phyloP scores from a whole-genome alignment of 2,329 filamentous ascomycete species.

The Daldinia sp. region DNA sequence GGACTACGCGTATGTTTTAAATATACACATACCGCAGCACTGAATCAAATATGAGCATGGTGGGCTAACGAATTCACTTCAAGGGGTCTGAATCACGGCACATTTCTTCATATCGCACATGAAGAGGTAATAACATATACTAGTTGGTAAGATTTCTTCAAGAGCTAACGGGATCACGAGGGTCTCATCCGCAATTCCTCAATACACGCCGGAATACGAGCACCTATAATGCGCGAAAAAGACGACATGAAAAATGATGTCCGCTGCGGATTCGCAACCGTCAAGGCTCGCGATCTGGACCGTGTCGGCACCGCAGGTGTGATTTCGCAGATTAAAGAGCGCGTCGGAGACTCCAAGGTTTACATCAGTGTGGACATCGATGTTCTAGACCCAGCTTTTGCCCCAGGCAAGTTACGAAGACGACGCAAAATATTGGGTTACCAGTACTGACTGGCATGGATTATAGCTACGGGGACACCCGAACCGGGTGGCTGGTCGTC shows the following conservation, averaged over 20 bases:
- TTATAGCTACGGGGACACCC: constrained; percentile 76
- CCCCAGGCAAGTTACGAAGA: constrained; percentile 62
- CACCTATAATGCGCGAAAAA: constrained; percentile 62
- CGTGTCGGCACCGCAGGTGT: constrained; percentile 74
- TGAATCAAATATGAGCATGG: neutral
- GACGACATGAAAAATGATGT: constrained; percentile 67
- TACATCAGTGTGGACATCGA: constrained; percentile 86
- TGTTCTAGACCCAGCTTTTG: constrained; percentile 77
- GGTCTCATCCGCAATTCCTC: constrained; percentile 69
- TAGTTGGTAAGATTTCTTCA: neutral
- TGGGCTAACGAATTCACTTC: neutral
- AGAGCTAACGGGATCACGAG: constrained; percentile 35
- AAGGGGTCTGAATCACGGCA: constrained; percentile 70
- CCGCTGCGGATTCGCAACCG: constrained; percentile 68
- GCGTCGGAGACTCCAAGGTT: constrained; percentile 64
- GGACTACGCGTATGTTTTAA: constrained; percentile 64
- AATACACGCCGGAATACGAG: constrained; percentile 72
- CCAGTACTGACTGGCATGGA: constrained; percentile 12
- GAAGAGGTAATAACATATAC: constrained; percentile 59
- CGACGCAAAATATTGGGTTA: neutral
- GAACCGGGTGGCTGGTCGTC: constrained; percentile 86
- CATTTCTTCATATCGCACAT: constrained; percentile 71
- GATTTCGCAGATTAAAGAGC: constrained; percentile 70
- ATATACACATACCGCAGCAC: neutral
- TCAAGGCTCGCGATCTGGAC: constrained; percentile 76